These are phyloP conservation scores for Lactarius evosmus DNA, from an alignment of 768 basidiomycete genomes.

Conservation along the genomic window DNA sequence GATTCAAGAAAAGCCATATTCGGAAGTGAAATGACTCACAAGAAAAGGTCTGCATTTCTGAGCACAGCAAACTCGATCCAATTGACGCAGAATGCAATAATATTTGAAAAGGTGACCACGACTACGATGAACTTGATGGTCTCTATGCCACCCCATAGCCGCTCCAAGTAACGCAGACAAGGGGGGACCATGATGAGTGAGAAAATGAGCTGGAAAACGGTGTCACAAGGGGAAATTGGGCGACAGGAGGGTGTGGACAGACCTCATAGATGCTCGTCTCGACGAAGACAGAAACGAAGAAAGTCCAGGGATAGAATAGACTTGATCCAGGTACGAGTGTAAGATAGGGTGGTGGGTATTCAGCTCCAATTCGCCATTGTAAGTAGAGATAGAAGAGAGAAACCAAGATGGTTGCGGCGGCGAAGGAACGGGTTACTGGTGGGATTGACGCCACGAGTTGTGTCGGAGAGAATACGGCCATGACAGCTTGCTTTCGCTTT, in stretches of 20 bases:
- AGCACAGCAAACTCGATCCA: conserved; percentile 80
- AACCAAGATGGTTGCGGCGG: conserved; percentile 53
- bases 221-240: conserved; percentile 18
- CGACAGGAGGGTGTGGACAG: conserved; percentile 33
- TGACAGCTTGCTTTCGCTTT: conserved; percentile 32
- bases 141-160: conserved; percentile 90
- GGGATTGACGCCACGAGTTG: conserved; percentile 69
- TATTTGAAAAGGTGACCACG: conserved; percentile 75
- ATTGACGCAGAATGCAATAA: conserved; percentile 84
- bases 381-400: conserved; percentile 65
- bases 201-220: conserved; percentile 58
- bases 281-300: conserved; percentile 84
- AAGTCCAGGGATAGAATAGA: conserved; percentile 88
- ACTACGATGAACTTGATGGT: conserved; percentile 81
- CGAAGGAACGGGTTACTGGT: conserved; percentile 72
- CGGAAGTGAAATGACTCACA: conserved; percentile 52
- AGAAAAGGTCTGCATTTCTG: conserved; percentile 67
- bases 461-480: conserved; percentile 76
- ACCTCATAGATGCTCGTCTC: conserved; percentile 86
- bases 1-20: conserved; percentile 2
- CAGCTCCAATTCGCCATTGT: conserved; percentile 46
- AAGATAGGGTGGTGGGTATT: conserved; percentile 58
- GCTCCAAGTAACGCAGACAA: conserved; percentile 85
- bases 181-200: conserved; percentile 77
- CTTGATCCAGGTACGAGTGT: conserved; percentile 78